These are phyloP conservation scores for Tephrocybe rancida DNA, from an alignment of 768 basidiomycete species.

Conservation along the genomic window DNA sequence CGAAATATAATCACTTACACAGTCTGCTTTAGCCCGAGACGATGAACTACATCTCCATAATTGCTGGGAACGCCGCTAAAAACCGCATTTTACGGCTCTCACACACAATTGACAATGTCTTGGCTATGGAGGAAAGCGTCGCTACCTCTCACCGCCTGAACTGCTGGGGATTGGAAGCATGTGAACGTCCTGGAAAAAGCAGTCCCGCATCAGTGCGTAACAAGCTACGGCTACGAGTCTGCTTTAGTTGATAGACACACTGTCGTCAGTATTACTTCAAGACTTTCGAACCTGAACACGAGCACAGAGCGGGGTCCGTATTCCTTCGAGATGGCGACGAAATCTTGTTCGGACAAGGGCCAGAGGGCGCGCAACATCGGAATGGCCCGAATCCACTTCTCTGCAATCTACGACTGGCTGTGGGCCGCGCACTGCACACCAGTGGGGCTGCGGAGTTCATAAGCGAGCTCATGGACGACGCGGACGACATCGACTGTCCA, in stretches of 20 bases:
- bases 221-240: not conserved
- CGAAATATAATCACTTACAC: not conserved
- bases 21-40: constrained; percentile 8
- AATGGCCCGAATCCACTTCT: constrained; percentile 21
- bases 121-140: constrained; percentile 9
- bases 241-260: not conserved
- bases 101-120: constrained; percentile 14
- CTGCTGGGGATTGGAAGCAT: constrained; percentile 18
- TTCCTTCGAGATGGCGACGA: constrained; percentile 19
- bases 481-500: constrained; percentile 7
- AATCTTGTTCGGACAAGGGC: constrained; percentile 19
- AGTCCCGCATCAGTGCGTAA: constrained; percentile 6
- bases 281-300: constrained; percentile 5
- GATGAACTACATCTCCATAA: constrained; percentile 9
- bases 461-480: constrained; percentile 13
- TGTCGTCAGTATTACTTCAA: constrained; percentile 13
- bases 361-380: constrained; percentile 15
- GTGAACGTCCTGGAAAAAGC: not conserved
- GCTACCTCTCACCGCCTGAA: constrained; percentile 12
- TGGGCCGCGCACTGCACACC: constrained; percentile 20
- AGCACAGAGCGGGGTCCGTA: constrained; percentile 7
- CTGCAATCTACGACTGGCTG: constrained; percentile 24
- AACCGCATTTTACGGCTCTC: constrained; percentile 6
- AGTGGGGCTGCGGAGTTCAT: constrained; percentile 14
- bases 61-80: constrained; percentile 8